phyloP scores from a whole-genome alignment of 371 early-diverging fungal species.

The Apophysomyces ossiformis region DNA sequence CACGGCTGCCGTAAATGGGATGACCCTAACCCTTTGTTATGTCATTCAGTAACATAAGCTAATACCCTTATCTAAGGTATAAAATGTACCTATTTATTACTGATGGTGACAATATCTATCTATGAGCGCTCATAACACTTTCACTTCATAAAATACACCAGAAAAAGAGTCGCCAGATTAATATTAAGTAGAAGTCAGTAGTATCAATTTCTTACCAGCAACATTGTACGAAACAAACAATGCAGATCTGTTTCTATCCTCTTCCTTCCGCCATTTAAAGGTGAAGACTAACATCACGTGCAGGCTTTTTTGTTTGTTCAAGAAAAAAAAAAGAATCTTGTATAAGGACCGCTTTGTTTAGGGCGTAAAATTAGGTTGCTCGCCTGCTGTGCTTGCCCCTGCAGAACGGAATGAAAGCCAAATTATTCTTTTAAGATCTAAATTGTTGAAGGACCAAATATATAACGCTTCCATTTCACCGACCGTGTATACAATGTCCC shows the following conservation, averaged over 20 bases:
- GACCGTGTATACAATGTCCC: too few relatives aligned
- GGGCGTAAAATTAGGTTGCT: conserved; percentile 6
- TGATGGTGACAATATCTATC: too few relatives aligned
- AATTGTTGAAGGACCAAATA: too few relatives aligned
- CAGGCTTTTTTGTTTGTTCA: not conserved
- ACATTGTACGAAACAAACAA: not conserved
- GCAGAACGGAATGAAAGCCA: not conserved
- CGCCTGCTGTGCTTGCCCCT: not conserved
- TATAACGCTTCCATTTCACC: too few relatives aligned
- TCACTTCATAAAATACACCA: too few relatives aligned
- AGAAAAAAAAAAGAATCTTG: not conserved
- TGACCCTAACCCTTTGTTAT: not conserved
- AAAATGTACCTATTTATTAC: too few relatives aligned
- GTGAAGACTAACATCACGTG: not conserved
- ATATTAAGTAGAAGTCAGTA: too few relatives aligned
- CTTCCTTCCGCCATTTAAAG: not conserved
- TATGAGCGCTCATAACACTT: too few relatives aligned
- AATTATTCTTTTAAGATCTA: not conserved
- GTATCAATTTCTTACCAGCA: not conserved
- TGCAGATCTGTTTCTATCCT: conserved; percentile 9
- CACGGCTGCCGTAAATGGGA: not conserved
- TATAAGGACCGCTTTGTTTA: conserved; percentile 4
- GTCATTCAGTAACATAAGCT: not conserved
- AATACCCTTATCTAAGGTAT: too few relatives aligned
- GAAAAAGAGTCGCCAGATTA: too few relatives aligned